A percentile compares a stretch with the other conserved stretches of the same genome.
Evolutionary conservation across 495 filamentous ascomycete genomes (phyloP).

Genomic region (Rusavskia elegans): DNA sequence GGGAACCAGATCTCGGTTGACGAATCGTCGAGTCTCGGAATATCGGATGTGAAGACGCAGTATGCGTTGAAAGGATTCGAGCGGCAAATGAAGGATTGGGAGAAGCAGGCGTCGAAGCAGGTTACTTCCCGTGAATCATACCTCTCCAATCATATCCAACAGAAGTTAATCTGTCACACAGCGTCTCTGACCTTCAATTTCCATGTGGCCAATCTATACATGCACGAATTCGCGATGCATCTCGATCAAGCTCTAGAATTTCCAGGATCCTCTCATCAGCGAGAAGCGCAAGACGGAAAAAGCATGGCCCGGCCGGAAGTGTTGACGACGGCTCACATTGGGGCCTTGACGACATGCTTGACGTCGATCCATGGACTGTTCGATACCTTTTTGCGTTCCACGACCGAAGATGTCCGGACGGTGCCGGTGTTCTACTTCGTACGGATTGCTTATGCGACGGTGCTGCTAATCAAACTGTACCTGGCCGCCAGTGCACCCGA

Average conservation of each 20-base stretch:
- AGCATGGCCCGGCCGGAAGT: conserved; percentile 18
- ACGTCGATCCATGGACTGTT: conserved; percentile 58
- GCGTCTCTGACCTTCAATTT: conserved; percentile 3
- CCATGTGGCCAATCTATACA: conserved; percentile 51
- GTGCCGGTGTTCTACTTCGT: conserved; percentile 67
- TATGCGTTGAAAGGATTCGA: conserved; percentile 64
- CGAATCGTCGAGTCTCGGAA: conserved; percentile 47
- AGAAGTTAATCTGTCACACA: background rate
- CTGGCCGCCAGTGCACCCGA: conserved; percentile 54
- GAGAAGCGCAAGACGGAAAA: conserved; percentile 4
- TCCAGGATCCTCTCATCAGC: conserved; percentile 28
- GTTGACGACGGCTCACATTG: conserved; percentile 48
- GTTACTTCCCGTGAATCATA: conserved; percentile 18
- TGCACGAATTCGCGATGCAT: conserved; percentile 77
- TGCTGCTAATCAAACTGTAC: conserved; percentile 82
- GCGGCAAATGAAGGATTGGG: conserved; percentile 56
- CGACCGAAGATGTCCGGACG: conserved; percentile 43
- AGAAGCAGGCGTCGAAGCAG: conserved; percentile 32
- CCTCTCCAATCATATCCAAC: background rate
- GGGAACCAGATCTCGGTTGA: conserved; percentile 62
- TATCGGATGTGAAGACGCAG: conserved; percentile 58
- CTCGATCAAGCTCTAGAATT: conserved; percentile 52
- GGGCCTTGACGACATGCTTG: conserved; percentile 56
- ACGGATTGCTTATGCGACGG: conserved; percentile 63
- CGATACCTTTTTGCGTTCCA: conserved; percentile 48